phyloP scores from a whole-genome alignment of 805 yeast species.

The Sporopachydermia quercuum region DNA sequence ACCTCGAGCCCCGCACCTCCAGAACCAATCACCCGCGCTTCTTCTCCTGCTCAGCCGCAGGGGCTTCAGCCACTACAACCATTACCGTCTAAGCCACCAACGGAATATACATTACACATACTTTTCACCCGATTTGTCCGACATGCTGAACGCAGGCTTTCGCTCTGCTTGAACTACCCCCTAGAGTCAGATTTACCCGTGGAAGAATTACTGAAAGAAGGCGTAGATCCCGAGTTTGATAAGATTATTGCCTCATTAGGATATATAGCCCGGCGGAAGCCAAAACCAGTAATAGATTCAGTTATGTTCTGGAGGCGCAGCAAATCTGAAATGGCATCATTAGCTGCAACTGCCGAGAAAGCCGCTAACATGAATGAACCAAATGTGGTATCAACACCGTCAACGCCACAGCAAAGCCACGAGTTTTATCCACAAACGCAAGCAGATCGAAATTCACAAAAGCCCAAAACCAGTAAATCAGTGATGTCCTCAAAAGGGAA shows the following conservation, averaged over 20 bases:
- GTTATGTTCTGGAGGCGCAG: slow-evolving; percentile 97
- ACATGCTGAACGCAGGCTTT: slow-evolving; percentile 78
- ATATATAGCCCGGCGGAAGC: slow-evolving; percentile 75
- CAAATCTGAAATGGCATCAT: slow-evolving; percentile 71
- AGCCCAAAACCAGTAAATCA: background rate
- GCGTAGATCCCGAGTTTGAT: slow-evolving; percentile 77
- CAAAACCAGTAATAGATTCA: slow-evolving; percentile 92
- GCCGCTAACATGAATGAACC: slow-evolving; percentile 20
- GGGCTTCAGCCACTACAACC: background rate
- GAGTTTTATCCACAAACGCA: background rate
- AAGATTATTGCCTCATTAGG: slow-evolving; percentile 77
- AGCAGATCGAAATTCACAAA: background rate
- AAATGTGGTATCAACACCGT: slow-evolving; percentile 9
- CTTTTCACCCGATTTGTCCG: slow-evolving; percentile 92
- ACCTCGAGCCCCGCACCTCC: too few relatives aligned
- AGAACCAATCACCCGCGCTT: too few relatives aligned
- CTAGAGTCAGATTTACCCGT: slow-evolving; percentile 65
- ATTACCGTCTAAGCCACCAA: slow-evolving; percentile 45
- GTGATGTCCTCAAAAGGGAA: background rate
- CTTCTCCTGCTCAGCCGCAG: background rate
- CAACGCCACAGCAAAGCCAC: background rate
- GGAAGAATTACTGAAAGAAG: slow-evolving; percentile 65
- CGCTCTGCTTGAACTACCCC: slow-evolving; percentile 51
- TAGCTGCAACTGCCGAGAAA: slow-evolving; percentile 38
- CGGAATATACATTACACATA: slow-evolving; percentile 88